phyloP scores from a whole-genome alignment of 306 rosid genomes.

The Quercus engelmannii region DNA sequence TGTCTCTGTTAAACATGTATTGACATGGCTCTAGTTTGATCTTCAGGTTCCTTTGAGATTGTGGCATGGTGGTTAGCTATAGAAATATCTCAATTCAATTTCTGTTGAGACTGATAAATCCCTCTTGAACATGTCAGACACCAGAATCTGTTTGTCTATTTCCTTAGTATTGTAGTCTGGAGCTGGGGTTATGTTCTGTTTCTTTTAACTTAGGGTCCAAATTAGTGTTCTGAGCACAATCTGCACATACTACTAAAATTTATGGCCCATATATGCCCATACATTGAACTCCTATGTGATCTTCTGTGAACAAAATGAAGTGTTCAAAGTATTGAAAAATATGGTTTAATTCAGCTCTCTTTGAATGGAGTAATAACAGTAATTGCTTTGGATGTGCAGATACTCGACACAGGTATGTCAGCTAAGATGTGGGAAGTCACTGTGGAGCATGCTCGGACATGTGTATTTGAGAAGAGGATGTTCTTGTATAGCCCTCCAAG shows the following conservation, averaged over 20 bases:
- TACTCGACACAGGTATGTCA: conserved; percentile 94
- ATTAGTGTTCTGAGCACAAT: neutral
- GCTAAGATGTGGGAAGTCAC: conserved; percentile 98
- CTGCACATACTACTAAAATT: neutral
- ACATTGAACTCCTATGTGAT: neutral
- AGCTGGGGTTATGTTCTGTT: neutral
- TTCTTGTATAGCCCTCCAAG: conserved; percentile 42
- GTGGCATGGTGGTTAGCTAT: neutral
- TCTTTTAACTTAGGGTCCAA: neutral
- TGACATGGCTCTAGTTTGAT: neutral
- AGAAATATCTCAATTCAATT: neutral
- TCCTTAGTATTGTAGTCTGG: neutral
- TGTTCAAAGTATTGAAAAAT: neutral
- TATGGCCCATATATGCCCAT: neutral
- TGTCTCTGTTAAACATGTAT: neutral
- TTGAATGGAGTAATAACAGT: no score
- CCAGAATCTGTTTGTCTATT: neutral
- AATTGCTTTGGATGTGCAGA: conserved; percentile 34
- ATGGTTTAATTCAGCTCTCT: neutral
- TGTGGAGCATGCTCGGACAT: conserved; percentile 88
- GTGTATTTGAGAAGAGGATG: conserved; percentile 51
- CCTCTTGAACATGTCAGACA: neutral
- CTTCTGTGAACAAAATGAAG: neutral
- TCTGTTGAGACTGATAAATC: neutral
- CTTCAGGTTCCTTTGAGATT: neutral